Evolutionary conservation across 2,329 filamentous ascomycete genomes (phyloP).

Genomic region (Alternaria ethzedia): DNA sequence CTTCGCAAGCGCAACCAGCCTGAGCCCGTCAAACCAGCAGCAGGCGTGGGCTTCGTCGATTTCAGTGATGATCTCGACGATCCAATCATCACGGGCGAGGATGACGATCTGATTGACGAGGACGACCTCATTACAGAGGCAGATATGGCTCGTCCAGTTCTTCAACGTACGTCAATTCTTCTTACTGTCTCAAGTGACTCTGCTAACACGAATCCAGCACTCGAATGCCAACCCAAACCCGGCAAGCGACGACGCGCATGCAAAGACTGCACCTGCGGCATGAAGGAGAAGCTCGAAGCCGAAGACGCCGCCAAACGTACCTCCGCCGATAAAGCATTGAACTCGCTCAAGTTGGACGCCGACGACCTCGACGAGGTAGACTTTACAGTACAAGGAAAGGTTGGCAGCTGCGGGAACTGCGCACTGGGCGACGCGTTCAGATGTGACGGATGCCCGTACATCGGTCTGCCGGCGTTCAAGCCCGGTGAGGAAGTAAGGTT

Average conservation of each 20-base stretch:
- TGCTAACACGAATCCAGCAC: slow-evolving; percentile 59
- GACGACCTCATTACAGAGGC: slow-evolving; percentile 84
- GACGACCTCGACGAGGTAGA: slow-evolving; percentile 89
- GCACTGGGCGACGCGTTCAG: slow-evolving; percentile 83
- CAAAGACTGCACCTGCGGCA: slow-evolving; percentile 96
- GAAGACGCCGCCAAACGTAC: slow-evolving; percentile 76
- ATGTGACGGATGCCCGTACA: slow-evolving; percentile 76
- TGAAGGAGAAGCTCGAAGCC: slow-evolving; percentile 83
- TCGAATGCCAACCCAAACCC: slow-evolving; percentile 84
- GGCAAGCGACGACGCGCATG: slow-evolving; percentile 91
- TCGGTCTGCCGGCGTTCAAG: slow-evolving; percentile 94
- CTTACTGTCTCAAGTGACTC: neutral
- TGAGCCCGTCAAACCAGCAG: slow-evolving; percentile 44
- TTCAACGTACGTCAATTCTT: slow-evolving; percentile 72
- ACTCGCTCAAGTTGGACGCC: slow-evolving; percentile 72
- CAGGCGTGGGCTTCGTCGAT: slow-evolving; percentile 60
- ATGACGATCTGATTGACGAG: slow-evolving; percentile 91
- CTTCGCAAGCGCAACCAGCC: slow-evolving; percentile 51
- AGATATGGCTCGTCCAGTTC: slow-evolving; percentile 77
- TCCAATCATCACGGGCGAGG: slow-evolving; percentile 61
- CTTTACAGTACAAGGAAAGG: slow-evolving; percentile 97
- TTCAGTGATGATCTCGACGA: slow-evolving; percentile 68
- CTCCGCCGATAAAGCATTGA: slow-evolving; percentile 68
- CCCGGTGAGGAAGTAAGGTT: slow-evolving; percentile 92
- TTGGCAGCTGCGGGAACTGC: slow-evolving; percentile 93